phyloP scores from a whole-genome alignment of 2,329 filamentous ascomycete genomes.

The Stemphylium lycopersici region DNA sequence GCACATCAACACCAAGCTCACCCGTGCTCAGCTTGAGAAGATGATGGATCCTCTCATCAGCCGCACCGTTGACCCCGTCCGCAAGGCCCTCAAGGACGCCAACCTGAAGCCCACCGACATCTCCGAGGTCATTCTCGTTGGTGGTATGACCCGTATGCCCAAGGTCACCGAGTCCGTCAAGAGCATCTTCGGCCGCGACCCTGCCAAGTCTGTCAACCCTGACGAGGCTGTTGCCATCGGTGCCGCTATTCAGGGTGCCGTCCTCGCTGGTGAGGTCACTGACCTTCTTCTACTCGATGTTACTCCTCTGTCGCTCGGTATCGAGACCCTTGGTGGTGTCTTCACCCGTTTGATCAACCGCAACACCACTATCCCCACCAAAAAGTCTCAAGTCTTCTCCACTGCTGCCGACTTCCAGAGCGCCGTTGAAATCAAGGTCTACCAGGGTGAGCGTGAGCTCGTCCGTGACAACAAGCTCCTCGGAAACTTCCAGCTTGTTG shows the following conservation, averaged over 20 bases:
- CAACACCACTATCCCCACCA: constrained; percentile 98
- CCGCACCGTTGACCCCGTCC: constrained; percentile 87
- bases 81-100: constrained; percentile 97
- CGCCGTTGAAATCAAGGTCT: constrained; percentile 99
- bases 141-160: constrained; percentile 99
- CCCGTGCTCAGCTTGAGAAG: constrained; percentile 87
- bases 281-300: constrained; percentile 95
- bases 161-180: constrained; percentile 97
- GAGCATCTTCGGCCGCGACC: constrained; percentile 93
- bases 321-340: constrained; percentile 96
- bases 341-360: constrained; percentile 98
- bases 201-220: constrained; percentile 97
- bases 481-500: constrained; percentile 98
- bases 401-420: constrained; percentile 98
- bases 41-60: constrained; percentile 89
- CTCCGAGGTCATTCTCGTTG: constrained; percentile 96
- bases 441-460: constrained; percentile 99
- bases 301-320: constrained; percentile 94
- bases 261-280: constrained; percentile 95
- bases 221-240: constrained; percentile 98
- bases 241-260: constrained; percentile 95
- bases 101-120: constrained; percentile 90
- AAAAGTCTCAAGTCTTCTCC: constrained; percentile 98
- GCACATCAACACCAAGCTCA: constrained; percentile 97
- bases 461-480: constrained; percentile 98